Base-by-base conservation (phyloP, 108 stramenopile genomes). In the Seminavis robusta region DNA sequence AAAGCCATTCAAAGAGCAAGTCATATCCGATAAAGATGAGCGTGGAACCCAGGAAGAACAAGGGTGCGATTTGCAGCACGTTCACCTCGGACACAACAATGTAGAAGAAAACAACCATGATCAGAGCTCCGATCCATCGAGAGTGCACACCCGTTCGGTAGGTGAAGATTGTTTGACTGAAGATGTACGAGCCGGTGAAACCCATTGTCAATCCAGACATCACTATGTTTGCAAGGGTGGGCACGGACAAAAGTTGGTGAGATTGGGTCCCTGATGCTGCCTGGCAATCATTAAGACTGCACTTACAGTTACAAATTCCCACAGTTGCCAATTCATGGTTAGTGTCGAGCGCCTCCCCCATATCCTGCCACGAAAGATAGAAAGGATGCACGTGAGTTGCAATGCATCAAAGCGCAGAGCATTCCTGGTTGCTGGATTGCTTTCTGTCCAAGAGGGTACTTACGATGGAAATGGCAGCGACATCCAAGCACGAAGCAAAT, bases 111-210 rank as follows among this genome's bases (percentile, higher is more conserved):
- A 65, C 74, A 33, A 70, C 43, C 77, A 86, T 83, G 27, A 85
- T 78, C 50, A 91, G 54, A 5, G 81, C 33, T 37, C 93, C 93
- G 60, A 94, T 85, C 78, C 76, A 85, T 21, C 80, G 47, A 11
- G 75, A 71, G 43, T 81, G 77, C 37, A 80, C 74, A 13, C 90
- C 89, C 23, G 95, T 95, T 26, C 98, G 87, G 51, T 95, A 89
- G 1, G 94, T 96, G 61, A 98, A 97, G 30, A 97, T 94, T n/a
- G 98, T 98, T 79, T 98, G 98, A 10, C 82, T 86, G 69, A 98
- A 98, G 26, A 98, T 98, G 69, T 98, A 98, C 9, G 71, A 74
- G 6, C 98, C 98, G 8, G 96, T 97, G 61, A 94, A 97, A 39
- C 92, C 92, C 56, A 86, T 78, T 0, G 74, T 61, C 13, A 90